Percentiles rank a stretch among this genome's conserved stretches.
These are phyloP conservation scores for Russula ochroleuca DNA, from an alignment of 768 basidiomycete species.

Conservation along the genomic window DNA sequence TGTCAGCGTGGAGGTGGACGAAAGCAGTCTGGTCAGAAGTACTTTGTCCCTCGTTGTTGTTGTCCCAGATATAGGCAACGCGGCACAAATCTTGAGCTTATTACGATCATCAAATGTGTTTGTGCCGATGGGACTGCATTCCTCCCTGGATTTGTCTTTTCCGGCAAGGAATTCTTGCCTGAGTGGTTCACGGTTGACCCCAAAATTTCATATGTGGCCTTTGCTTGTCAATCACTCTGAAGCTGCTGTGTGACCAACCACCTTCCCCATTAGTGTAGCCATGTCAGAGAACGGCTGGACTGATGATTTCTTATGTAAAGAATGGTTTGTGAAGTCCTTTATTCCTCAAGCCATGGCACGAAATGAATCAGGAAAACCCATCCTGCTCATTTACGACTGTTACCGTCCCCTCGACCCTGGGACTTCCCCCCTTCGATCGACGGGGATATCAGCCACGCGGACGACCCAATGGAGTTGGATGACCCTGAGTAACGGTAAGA, in stretches of 20 bases:
- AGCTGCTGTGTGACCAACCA: no score
- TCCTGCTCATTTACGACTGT: constrained; percentile 12
- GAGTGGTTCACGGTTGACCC: constrained; percentile 4
- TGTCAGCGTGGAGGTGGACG: constrained; percentile 4
- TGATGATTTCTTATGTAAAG: neutral
- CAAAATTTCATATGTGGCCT: neutral
- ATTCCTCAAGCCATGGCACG: neutral
- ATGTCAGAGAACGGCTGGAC: constrained; percentile 8
- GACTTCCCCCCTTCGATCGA: no score
- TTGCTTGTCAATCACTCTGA: no score
- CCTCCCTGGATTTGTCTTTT: neutral
- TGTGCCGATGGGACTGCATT: neutral
- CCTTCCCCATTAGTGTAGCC: neutral
- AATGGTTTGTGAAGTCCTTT: constrained; percentile 3
- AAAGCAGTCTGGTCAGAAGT: neutral
- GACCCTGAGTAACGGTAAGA: no score
- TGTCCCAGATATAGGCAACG: neutral
- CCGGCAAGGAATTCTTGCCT: neutral
- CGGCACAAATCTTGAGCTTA: neutral
- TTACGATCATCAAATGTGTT: constrained; percentile 11
- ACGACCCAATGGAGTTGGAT: no score
- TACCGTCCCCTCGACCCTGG: no score
- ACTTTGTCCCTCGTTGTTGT: neutral
- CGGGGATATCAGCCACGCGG: no score
- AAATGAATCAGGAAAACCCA: neutral